A percentile compares a stretch with the other conserved stretches of the same genome.
These are phyloP conservation scores for Phytophthora syringae DNA, from an alignment of 352 stramenopile genomes.

Conservation along the genomic window DNA sequence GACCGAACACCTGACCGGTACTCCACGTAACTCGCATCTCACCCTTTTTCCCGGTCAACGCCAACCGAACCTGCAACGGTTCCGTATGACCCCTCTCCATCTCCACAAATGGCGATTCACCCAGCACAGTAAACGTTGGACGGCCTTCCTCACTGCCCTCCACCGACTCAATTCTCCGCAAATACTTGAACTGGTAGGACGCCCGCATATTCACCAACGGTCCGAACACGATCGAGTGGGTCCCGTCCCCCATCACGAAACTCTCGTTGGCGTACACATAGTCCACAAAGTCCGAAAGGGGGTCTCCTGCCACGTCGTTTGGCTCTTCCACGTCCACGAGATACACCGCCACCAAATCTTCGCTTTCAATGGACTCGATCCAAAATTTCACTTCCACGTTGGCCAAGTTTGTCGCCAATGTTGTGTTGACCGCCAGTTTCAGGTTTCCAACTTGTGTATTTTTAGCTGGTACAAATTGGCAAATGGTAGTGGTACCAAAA, in stretches of 20 bases:
- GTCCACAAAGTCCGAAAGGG: slow-evolving; percentile 31
- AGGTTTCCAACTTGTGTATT: slow-evolving; percentile 15
- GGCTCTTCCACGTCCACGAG: slow-evolving; percentile 27
- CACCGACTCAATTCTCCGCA: slow-evolving; percentile 20
- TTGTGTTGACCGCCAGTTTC: slow-evolving; percentile 33
- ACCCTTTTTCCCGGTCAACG: slow-evolving; percentile 27
- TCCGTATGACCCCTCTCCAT: slow-evolving; percentile 39
- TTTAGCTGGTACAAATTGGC: slow-evolving; percentile 24
- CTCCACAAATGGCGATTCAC: slow-evolving; percentile 40
- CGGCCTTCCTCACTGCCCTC: slow-evolving; percentile 1
- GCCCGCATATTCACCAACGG: slow-evolving; percentile 33
- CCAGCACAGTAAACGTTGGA: slow-evolving; percentile 26
- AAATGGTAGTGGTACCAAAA: slow-evolving; percentile 16
- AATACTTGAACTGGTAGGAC: slow-evolving; percentile 35
- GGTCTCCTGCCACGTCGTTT: slow-evolving; percentile 15
- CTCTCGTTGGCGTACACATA: slow-evolving; percentile 30
- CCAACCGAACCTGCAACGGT: slow-evolving; percentile 46
- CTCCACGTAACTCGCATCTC: slow-evolving; percentile 60
- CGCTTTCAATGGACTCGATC: slow-evolving; percentile 5
- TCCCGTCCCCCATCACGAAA: background rate
- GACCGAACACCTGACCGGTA: slow-evolving; percentile 36
- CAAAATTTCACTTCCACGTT: slow-evolving; percentile 28
- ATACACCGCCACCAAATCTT: slow-evolving; percentile 33
- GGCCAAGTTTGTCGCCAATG: slow-evolving; percentile 19
- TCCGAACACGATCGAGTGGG: slow-evolving; percentile 21